Base-by-base conservation (phyloP, 2,329 filamentous ascomycete species). In the Fusarium drepaniforme region DNA sequence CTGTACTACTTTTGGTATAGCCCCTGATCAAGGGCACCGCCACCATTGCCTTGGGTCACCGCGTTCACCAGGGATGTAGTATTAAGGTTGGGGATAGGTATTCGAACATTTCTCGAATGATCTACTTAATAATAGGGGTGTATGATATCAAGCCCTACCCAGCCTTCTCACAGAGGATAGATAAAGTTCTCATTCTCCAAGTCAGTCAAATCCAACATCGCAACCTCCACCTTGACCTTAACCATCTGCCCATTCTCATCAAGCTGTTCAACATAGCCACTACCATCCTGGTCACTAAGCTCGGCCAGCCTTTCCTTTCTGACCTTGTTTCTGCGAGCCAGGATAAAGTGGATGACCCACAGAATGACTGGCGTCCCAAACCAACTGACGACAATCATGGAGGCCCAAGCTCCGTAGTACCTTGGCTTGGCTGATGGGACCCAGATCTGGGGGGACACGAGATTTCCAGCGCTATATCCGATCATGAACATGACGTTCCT, bases 401-500 rank as follows among this genome's bases (percentile, higher is more conserved):
- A 64, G 33, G 71, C 67, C 69, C 79, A 79, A 3, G 76, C 74
- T n/a, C 71, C 76, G 33, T 80, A 79, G 62, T 78, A 80, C 11
- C 79, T 70, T 3, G 79, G 79, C 4, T 66, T 74, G 23, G 74
- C 75, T 77, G 74, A 78, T 1, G 75, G 71, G 3, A 77, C 77
- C 80, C 80, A 84, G 28, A 84, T 81, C 73, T 84, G 82, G 23
- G 82, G 83, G 3, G 80, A 81, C 16, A 83, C 78, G 15, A 85
- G 80, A 35, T 82, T 83, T 9, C 79, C 78, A 2, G 81, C 71
- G 8, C 81, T 80, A 46, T 82, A 82, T 2, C 82, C 84, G 3
- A 83, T 71, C 76, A 84, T 83, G 60, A 83, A 84, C 75, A 84
- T 78, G 35, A 81, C 83, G n/a, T 83, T 84, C 3, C 83, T 79